Base-by-base conservation (phyloP, 1,139 yeast genomes). In the Geotrichum fermentans region DNA sequence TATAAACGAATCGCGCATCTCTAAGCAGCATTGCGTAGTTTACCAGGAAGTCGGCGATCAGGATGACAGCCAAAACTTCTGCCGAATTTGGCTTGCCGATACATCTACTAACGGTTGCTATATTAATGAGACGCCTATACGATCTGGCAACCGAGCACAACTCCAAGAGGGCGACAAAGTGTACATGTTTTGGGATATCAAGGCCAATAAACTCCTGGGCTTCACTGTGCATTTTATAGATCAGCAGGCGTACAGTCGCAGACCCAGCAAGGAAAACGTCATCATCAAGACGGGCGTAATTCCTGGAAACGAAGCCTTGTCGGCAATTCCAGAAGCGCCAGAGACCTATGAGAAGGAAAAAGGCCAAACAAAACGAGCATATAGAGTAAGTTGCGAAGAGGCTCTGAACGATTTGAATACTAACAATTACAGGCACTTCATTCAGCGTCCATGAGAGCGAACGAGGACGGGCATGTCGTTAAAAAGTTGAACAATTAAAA, bases 41-140 rank as follows among this genome's bases (percentile, higher is more conserved):
- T 62, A 73, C 48, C 78, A 82, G 58, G 74, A 77, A 53, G 70
- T 84, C 13, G 40, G 24, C 16, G 35, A 37, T 11, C 26, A 39
- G 5, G 24, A 17, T 2, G 18, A 48, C 29, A 62, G 61, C 60
- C 76, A 78, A 52, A 79, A 82, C 52, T 67, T 78, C 2, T 87
- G 82, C 51, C 89, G 82, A 60, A 71, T 86, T n/a, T 88, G 96
- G 95, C 68, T 89, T 17, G 67, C 85, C 38, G 96, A 87, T 60
- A 77, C 74, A 53, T 84, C 95, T 47, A 79, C 95, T 0, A 89
- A 89, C 63, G 83, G 86, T 1, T 86, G 96, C 61, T 78, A 72
- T 56, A 75, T 89, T 8, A 87, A 89, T 61, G 76, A 76, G 3
- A 64, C 67, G 13, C 73, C 72, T 42, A 61, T 89, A 38, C 84